Base-by-base conservation (phyloP, 768 basidiomycete genomes). In the Podaxis rugospora region DNA sequence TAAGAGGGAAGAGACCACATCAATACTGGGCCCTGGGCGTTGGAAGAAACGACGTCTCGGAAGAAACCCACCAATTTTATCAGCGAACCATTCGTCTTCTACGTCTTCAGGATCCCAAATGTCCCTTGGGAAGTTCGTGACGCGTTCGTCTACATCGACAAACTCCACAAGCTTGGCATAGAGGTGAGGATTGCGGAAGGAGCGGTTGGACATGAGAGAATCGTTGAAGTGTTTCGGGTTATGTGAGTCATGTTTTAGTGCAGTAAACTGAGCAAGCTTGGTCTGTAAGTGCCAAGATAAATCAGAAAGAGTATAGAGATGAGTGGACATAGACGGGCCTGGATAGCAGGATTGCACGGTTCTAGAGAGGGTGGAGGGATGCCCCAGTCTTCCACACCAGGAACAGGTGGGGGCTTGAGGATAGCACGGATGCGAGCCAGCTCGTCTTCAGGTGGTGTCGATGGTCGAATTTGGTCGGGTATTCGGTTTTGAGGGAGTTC, bases 171-270 rank as follows among this genome's bases (percentile, higher is more conserved):
- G 84, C 67, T 94, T 94, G 11, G 92, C 80, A 72, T 96, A 97
- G n/a, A 98, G 83, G 68, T 97, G 93, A 0, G 96, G 96, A 68
- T 99, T 99, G 27, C 94, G 87, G 75, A 98, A 99, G 3, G 93
- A 88, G 47, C 93, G 88, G 65, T 91, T 93, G 6, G 88, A 85
- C 87, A 98, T 93, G 44, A 99, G 82, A 1, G 92, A 92, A 72
- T 97, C 94, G 71, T 98, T 99, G 77, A 97, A 98, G 72, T 97
- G 95, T 66, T 88, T 87, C 1, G 90, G 89, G 66, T 83, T 81
- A 1, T 63, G 62, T 9, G 83, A 69, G 66, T 87, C 81, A 28
- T 77, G 73, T 71, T 94, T 93, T 51, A 98, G 80, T 0, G 79
- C 68, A 59, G 88, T 82, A 67, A 97, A 98, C 55, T 90, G 86